Evolutionary conservation across 164 flowering plant genomes (phyloP), one percentile per base, ranked within the genome.

Genomic region (Umbellularia californica): DNA sequence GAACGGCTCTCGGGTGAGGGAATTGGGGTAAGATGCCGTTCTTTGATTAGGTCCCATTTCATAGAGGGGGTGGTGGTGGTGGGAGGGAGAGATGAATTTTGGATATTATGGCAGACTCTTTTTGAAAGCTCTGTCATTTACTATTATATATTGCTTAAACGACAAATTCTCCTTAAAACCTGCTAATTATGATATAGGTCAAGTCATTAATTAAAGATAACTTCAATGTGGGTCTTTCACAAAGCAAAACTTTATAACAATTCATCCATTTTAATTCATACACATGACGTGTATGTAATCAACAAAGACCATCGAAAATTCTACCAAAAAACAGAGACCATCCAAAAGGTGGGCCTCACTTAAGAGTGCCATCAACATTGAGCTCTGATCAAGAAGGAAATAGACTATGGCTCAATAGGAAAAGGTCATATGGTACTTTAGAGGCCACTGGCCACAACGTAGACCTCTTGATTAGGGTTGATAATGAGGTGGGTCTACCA

Each of bases 71-170:
- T 0, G 25, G 25, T 24, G 25, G 25, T 24, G 25, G 25, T 24
- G 27, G 27, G 10, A 41, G 11, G 9, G 5, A 41, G 30, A 75
- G 68, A 24, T 25, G 14, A 20, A 50, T 65, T 69, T 17, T 71
- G 3, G 3, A 6, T 58, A 9, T 41, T 66, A 74, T 70, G 68
- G 70, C 72, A 51, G 65, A 70, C 60, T 25, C 23, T 78, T 74
- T 30, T 47, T 72, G 82, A 81, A 81, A 81, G 80, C 78, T 74
- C 50, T 76, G 68, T 71, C 13, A 71, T 72, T 33, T 66, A 55
- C 67, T 65, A 80, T 65, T 78, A 58, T 78, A 51, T 70, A 78
- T 83, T 83, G 87, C 92, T 86, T 89, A 69, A 89, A 86, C 87
- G 78, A 78, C 58, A 87, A 89, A 83, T 25, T 66, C 68, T 85